Percentiles rank a stretch among this genome's conserved stretches.
phyloP scores from a whole-genome alignment of 2,329 filamentous ascomycete species.

The Coniochaeta sp. region DNA sequence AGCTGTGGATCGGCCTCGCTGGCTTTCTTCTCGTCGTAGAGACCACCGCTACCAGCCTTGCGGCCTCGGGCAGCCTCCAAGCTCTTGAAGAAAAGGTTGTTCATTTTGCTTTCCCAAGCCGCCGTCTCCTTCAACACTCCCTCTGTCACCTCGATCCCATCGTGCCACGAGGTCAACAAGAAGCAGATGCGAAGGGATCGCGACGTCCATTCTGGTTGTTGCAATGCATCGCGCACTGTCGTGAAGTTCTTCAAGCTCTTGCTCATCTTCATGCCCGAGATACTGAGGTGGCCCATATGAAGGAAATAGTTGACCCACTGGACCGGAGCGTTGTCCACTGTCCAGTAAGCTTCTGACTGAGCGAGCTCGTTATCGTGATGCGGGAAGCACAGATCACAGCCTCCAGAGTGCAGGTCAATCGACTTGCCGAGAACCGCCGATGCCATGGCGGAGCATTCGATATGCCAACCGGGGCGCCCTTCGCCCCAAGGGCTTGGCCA shows the following conservation, averaged over 20 bases:
- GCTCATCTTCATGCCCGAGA: slow-evolving; percentile 64
- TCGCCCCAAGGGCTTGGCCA: slow-evolving; percentile 63
- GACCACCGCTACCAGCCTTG: slow-evolving; percentile 8
- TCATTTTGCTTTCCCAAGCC: slow-evolving; percentile 59
- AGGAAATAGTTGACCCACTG: slow-evolving; percentile 73
- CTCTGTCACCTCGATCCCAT: slow-evolving; percentile 63
- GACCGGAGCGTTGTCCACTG: slow-evolving; percentile 26
- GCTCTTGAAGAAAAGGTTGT: slow-evolving; percentile 32
- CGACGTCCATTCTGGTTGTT: slow-evolving; percentile 55
- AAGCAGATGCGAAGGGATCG: slow-evolving; percentile 61
- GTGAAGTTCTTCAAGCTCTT: slow-evolving; percentile 70
- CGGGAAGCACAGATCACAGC: slow-evolving; percentile 50
- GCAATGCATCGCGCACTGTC: slow-evolving; percentile 58
- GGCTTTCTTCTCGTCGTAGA: not conserved
- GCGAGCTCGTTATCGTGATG: slow-evolving; percentile 59
- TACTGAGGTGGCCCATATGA: slow-evolving; percentile 62
- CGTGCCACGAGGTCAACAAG: slow-evolving; percentile 60
- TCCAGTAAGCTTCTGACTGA: slow-evolving; percentile 64
- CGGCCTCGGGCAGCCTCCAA: slow-evolving; percentile 11
- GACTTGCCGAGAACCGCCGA: slow-evolving; percentile 55
- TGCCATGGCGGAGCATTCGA: slow-evolving; percentile 69
- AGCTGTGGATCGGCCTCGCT: slow-evolving; percentile 30
- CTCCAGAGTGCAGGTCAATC: slow-evolving; percentile 66
- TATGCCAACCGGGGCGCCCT: slow-evolving; percentile 66
- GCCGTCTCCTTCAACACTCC: slow-evolving; percentile 51